phyloP scores from a whole-genome alignment of 169 alveolate species.

The Eimeria maxima region DNA sequence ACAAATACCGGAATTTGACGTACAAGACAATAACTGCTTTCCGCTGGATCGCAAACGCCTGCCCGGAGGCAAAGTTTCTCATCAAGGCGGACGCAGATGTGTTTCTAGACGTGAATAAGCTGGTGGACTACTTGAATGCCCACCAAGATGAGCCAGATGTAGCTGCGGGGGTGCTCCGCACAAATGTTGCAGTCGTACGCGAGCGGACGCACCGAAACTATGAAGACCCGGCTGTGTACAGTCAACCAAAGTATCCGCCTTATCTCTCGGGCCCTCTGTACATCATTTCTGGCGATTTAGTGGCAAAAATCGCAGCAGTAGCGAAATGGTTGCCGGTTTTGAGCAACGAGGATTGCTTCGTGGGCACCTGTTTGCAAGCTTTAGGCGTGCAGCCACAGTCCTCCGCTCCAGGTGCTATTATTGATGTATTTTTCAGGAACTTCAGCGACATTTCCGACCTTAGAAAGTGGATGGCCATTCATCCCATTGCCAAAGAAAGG shows the following conservation, averaged over 20 bases:
- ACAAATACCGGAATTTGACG: neutral
- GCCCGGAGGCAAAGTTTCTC: conserved; percentile 5
- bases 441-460: neutral
- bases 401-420: neutral
- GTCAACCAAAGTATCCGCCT: conserved; percentile 5
- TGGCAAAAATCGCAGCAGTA: neutral
- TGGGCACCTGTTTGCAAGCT: conserved; percentile 21
- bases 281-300: conserved; percentile 20
- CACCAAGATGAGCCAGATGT: neutral
- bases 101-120: neutral
- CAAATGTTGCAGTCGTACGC: neutral
- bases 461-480: neutral
- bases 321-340: conserved; percentile 1
- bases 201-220: conserved; percentile 37
- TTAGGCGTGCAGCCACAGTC: conserved; percentile 22
- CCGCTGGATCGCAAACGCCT: conserved; percentile 35
- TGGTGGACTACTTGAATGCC: neutral
- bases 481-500: neutral
- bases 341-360: conserved; percentile 64
- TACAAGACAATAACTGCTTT: conserved; percentile 17
- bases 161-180: conserved; percentile 49
- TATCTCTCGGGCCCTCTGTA: conserved; percentile 36
- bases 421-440: neutral
- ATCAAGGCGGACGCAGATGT: conserved; percentile 47
- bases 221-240: neutral